phyloP scores from a whole-genome alignment of 768 basidiomycete species.

The Sutorius australiensis region DNA sequence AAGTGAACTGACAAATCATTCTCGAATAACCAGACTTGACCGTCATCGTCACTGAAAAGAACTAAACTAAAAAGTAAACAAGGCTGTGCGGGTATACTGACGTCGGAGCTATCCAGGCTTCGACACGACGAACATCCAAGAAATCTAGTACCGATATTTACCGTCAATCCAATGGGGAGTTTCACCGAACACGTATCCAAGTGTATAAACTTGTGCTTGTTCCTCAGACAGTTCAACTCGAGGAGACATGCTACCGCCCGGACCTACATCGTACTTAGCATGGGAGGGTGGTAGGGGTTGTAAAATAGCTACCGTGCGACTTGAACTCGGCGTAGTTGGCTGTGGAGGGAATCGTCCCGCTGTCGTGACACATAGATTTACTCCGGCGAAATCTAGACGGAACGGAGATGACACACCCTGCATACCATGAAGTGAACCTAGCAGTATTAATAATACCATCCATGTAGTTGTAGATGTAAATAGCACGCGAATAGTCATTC shows the following conservation, averaged over 20 bases:
- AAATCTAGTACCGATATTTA: slow-evolving; percentile 33
- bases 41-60: neutral
- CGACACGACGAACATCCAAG: neutral
- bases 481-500: slow-evolving; percentile 55
- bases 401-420: slow-evolving; percentile 11
- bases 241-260: slow-evolving; percentile 46
- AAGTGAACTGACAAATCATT: too few relatives aligned
- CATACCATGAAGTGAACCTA: slow-evolving; percentile 48
- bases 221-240: slow-evolving; percentile 41
- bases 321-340: slow-evolving; percentile 57
- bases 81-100: neutral
- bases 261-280: slow-evolving; percentile 35
- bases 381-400: neutral
- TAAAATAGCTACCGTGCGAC: slow-evolving; percentile 40
- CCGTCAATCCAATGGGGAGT: slow-evolving; percentile 55
- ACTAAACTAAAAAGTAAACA: neutral
- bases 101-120: neutral
- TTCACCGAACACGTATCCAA: slow-evolving; percentile 50
- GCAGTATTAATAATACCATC: slow-evolving; percentile 49
- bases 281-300: neutral
- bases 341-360: slow-evolving; percentile 47
- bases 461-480: slow-evolving; percentile 56
- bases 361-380: slow-evolving; percentile 30
- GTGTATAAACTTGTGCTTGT: slow-evolving; percentile 31
- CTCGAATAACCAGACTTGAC: neutral